Evolutionary conservation across 1,284 basidiomycete species (phyloP).

Genomic region (Ceratobasidium sp.): DNA sequence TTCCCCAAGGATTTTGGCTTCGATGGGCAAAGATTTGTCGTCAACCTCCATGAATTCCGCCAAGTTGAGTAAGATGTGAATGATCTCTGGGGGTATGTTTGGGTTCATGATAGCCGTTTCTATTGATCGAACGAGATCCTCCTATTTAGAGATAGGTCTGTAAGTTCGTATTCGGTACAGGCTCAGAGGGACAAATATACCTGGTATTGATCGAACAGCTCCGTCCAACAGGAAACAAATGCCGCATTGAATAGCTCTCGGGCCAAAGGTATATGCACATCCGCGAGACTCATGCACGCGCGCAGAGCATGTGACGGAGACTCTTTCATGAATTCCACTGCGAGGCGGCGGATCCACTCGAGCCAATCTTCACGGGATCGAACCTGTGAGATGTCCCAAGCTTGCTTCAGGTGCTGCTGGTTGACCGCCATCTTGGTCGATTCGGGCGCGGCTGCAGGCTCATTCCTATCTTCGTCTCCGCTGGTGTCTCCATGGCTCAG

Average conservation of each 20-base stretch:
- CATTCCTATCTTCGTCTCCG: constrained; percentile 67
- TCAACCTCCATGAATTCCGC: constrained; percentile 99
- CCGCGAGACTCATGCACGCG: constrained; percentile 94
- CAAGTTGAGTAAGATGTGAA: constrained; percentile 94
- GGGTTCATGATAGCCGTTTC: constrained; percentile 87
- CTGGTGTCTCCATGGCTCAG: constrained; percentile 52
- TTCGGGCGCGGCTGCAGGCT: constrained; percentile 80
- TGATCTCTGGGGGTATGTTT: constrained; percentile 87
- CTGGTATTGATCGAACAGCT: constrained; percentile 96
- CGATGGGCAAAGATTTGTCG: constrained; percentile 95
- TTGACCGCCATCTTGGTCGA: constrained; percentile 93
- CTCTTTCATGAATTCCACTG: constrained; percentile 97
- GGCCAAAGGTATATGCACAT: constrained; percentile 90
- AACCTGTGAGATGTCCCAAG: constrained; percentile 92
- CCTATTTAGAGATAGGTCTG: constrained; percentile 61
- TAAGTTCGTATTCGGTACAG: constrained; percentile 21
- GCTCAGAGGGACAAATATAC: constrained; percentile 58
- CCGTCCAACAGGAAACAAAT: constrained; percentile 97
- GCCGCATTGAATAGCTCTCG: constrained; percentile 98
- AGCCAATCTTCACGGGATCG: constrained; percentile 91
- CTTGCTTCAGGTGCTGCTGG: constrained; percentile 96
- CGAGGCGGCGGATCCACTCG: constrained; percentile 94
- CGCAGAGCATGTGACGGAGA: constrained; percentile 97
- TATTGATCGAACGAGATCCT: constrained; percentile 92
- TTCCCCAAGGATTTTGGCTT: constrained; percentile 92